Evolutionary conservation across 257 asterid genomes (phyloP).

Genomic region (Salvia miltiorrhiza): DNA sequence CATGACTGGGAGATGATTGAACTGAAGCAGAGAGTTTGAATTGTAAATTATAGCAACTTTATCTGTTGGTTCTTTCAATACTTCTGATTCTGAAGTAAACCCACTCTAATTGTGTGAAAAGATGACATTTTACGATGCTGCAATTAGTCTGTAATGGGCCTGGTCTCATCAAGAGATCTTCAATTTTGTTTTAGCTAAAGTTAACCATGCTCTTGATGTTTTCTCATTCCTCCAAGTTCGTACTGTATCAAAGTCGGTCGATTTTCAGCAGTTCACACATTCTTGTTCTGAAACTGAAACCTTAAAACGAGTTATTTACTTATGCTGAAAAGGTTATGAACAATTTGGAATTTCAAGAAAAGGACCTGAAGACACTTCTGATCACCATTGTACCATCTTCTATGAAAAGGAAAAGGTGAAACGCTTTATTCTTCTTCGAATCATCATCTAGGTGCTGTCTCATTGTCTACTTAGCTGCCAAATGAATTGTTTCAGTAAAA

Average conservation of each 20-base stretch:
- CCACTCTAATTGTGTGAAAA: not conserved
- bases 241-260: too few relatives aligned
- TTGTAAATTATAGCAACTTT: too few relatives aligned
- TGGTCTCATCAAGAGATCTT: not conserved
- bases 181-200: not conserved
- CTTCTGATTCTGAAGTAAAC: too few relatives aligned
- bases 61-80: not conserved
- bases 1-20: not conserved
- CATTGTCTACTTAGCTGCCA: not conserved
- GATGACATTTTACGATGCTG: not conserved
- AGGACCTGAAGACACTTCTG: slow-evolving; percentile 83
- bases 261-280: not conserved
- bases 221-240: slow-evolving; percentile 5
- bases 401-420: slow-evolving; percentile 91
- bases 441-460: not conserved
- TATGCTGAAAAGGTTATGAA: slow-evolving; percentile 59
- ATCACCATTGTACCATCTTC: slow-evolving; percentile 87
- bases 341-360: slow-evolving; percentile 93
- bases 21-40: not conserved
- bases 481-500: not conserved
- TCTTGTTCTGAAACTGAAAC: slow-evolving; percentile 1
- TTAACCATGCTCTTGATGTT: not conserved
- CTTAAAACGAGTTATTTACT: slow-evolving; percentile 3
- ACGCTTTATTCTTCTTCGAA: not conserved
- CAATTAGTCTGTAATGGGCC: not conserved